Percentiles rank a stretch among this genome's conserved stretches.
phyloP scores from a whole-genome alignment of 2,329 filamentous ascomycete species.

The Phialophora expanda region DNA sequence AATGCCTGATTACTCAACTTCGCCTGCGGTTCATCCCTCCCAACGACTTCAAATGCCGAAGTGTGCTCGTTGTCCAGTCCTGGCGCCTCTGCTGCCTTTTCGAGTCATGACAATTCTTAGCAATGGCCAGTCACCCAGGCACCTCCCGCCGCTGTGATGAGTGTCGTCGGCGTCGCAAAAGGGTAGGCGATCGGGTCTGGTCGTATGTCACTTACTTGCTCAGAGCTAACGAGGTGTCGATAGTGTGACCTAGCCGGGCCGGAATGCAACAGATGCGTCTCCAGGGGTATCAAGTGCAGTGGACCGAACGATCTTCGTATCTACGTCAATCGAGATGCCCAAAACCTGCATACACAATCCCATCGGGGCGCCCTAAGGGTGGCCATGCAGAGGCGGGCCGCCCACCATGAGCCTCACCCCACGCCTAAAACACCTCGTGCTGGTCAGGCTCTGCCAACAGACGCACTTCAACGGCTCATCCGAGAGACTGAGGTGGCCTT shows the following conservation, averaged over 20 bases:
- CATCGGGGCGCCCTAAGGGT: slow-evolving; percentile 13
- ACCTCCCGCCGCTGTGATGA: slow-evolving; percentile 13
- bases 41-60: not conserved
- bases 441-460: not conserved
- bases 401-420: not conserved
- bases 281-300: slow-evolving; percentile 12
- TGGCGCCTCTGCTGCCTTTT: slow-evolving; percentile 7
- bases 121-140: slow-evolving; percentile 14
- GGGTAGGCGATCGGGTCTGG: not conserved
- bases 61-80: not conserved
- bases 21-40: not conserved
- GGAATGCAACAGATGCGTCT: slow-evolving; percentile 9
- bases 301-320: slow-evolving; percentile 4
- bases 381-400: slow-evolving; percentile 7
- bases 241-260: slow-evolving; percentile 14
- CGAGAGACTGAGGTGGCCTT: not conserved
- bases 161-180: slow-evolving; percentile 16
- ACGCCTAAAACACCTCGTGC: not conserved
- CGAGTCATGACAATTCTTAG: not conserved
- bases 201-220: not conserved
- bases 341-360: slow-evolving; percentile 5
- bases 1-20: too few relatives aligned
- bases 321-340: slow-evolving; percentile 11
- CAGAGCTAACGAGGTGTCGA: not conserved
- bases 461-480: slow-evolving; percentile 4